Percentiles rank a stretch among this genome's conserved stretches.
These are phyloP conservation scores for Irpex sp. DNA, from an alignment of 1,284 basidiomycete species.

Conservation along the genomic window DNA sequence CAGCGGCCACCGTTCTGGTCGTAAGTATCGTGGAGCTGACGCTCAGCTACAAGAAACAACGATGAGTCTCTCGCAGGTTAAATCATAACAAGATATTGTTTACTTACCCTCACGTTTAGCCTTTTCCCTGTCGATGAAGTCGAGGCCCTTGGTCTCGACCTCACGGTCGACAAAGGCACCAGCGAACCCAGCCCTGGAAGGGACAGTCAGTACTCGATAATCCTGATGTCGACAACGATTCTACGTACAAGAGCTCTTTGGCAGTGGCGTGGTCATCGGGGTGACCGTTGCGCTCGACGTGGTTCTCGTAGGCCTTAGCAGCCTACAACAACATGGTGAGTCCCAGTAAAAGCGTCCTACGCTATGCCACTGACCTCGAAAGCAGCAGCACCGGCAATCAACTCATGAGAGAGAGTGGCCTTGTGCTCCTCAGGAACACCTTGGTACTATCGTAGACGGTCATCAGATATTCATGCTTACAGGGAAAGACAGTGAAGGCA, in stretches of 20 bases:
- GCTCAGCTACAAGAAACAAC: neutral
- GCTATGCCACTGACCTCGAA: constrained; percentile 26
- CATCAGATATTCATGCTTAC: constrained; percentile 9
- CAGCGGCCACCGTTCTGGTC: constrained; percentile 1
- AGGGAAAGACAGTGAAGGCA: neutral
- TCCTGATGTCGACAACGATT: too few species aligned
- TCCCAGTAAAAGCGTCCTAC: neutral
- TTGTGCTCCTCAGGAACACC: constrained; percentile 49
- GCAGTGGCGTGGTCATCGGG: constrained; percentile 35
- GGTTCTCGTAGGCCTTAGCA: constrained; percentile 43
- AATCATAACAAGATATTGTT: constrained; percentile 2
- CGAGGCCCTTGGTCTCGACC: constrained; percentile 43
- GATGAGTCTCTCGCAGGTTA: neutral
- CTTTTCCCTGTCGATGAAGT: constrained; percentile 39
- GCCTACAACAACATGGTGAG: constrained; percentile 20
- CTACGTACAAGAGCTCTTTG: constrained; percentile 32
- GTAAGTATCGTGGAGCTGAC: constrained; percentile 9
- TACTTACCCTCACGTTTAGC: constrained; percentile 40
- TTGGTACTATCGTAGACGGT: constrained; percentile 21
- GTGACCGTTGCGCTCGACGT: constrained; percentile 34
- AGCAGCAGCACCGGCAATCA: constrained; percentile 59
- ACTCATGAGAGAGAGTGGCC: constrained; percentile 57
- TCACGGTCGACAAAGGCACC: constrained; percentile 43
- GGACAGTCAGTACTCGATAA: neutral
- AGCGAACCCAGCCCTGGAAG: constrained; percentile 34